Percentiles rank a stretch among this genome's conserved stretches.
These are phyloP conservation scores for Smallanthus sonchifolius DNA, from an alignment of 129 eudicot species.

Conservation along the genomic window DNA sequence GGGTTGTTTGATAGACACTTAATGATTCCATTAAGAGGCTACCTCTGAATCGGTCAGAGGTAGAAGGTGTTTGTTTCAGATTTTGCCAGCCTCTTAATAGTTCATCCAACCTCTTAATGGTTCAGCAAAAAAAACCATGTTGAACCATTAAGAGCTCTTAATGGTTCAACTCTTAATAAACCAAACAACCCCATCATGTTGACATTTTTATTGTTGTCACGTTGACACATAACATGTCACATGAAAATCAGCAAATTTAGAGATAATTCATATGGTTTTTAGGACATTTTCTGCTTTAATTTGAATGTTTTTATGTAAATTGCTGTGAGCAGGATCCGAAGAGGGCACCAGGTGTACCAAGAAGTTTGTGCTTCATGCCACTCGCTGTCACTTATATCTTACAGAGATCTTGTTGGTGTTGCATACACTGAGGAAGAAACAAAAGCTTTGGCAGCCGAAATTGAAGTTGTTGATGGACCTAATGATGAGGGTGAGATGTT, in stretches of 20 bases:
- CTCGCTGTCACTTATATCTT: constrained; percentile 68
- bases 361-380: constrained; percentile 89
- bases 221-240: too few species aligned
- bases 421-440: constrained; percentile 83
- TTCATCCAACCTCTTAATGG: too few species aligned
- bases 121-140: too few species aligned
- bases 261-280: neutral
- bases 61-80: too few species aligned
- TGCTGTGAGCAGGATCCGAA: constrained; percentile 53
- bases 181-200: too few species aligned
- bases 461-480: constrained; percentile 64
- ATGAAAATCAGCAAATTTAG: neutral
- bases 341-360: constrained; percentile 80
- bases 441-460: constrained; percentile 81
- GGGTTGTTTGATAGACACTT: too few species aligned
- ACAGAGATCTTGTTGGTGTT: constrained; percentile 78
- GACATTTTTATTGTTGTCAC: too few species aligned
- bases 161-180: too few species aligned
- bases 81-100: too few species aligned
- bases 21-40: too few species aligned
- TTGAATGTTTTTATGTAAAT: neutral
- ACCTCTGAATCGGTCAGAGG: too few species aligned
- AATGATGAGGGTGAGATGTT: constrained; percentile 72
- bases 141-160: too few species aligned
- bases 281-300: neutral